Evolutionary conservation across 768 basidiomycete species (phyloP), one percentile per base, ranked within the genome.

Genomic region (Mrakia gelida): DNA sequence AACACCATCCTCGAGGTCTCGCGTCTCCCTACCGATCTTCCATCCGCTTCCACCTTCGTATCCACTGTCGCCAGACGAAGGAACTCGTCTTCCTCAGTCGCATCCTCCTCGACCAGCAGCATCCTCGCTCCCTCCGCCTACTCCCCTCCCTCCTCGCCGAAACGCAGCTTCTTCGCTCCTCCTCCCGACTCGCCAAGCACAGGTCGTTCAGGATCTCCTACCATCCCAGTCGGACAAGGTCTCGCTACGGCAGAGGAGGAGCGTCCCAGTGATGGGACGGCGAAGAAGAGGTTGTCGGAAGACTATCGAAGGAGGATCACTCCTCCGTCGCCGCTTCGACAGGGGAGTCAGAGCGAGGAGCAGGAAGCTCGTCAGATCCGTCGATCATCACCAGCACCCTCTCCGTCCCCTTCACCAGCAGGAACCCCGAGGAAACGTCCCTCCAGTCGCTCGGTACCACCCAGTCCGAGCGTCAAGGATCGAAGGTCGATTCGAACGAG

Each of bases 281-380:
- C 67, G 26, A 34, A 26, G 41, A 70, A 23, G 38, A 34, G 67
- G 67, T 13, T 70, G 34, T 59, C 72, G 49, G 54, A 73, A 21
- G 34, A 61, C 28, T 61, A 61, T 21, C 21, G 54, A 34, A 56
- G 76, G 34, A 54, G 76, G 18, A 59, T 70, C 43, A 77, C 76
- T 28, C 76, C 76, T 28, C 76, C 76, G 1, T 77, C 76, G 3
- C 76, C 76, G 16, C 70, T 77, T n/a, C 59, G 76, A 26, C 49
- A 41, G 38, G 59, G 54, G 28, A 72, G 43, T 21, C 59, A 23
- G 10, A 18, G 15, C 34, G 74, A 34, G 6, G 43, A 63, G 63
- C 49, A 75, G 75, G 30, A 32, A 32, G 18, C 16, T 23, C 30
- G 8, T 18, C n/a, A 34, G 21, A 7, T 23, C 11, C 43, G 65